phyloP scores from a whole-genome alignment of 768 basidiomycete species.

The Amanita inopinata region DNA sequence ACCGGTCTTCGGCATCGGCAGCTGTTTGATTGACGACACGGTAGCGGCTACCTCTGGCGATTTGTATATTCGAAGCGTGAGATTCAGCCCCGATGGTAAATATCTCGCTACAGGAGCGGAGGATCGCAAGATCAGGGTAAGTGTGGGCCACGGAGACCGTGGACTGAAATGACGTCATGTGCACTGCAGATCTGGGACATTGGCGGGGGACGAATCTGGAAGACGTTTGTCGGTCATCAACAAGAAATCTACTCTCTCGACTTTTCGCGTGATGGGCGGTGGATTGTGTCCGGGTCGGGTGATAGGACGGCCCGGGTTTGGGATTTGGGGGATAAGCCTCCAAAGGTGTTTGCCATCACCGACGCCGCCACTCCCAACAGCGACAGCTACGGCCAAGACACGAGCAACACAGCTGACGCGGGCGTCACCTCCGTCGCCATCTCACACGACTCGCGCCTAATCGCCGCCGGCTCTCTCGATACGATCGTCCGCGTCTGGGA shows the following conservation, averaged over 20 bases:
- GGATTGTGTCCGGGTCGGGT: slow-evolving; percentile 75
- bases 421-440: slow-evolving; percentile 71
- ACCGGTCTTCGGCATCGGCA: slow-evolving; percentile 34
- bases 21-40: slow-evolving; percentile 61
- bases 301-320: slow-evolving; percentile 37
- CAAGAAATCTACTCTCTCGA: slow-evolving; percentile 93
- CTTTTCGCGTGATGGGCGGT: slow-evolving; percentile 67
- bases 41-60: slow-evolving; percentile 65
- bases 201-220: slow-evolving; percentile 57
- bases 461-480: slow-evolving; percentile 58
- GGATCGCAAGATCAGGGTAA: slow-evolving; percentile 83
- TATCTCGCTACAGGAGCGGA: slow-evolving; percentile 92
- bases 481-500: slow-evolving; percentile 74
- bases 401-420: slow-evolving; percentile 42
- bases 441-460: slow-evolving; percentile 58
- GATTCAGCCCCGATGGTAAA: slow-evolving; percentile 91
- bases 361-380: slow-evolving; percentile 21
- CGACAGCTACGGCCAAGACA: slow-evolving; percentile 26
- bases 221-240: slow-evolving; percentile 72
- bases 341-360: slow-evolving; percentile 31
- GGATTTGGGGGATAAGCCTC: slow-evolving; percentile 21
- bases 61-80: slow-evolving; percentile 87
- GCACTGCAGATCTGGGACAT: slow-evolving; percentile 79
- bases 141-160: slow-evolving; percentile 13
- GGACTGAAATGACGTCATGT: not conserved